Conservation (phyloP, 352 stramenopile species). For the Globisporangium heterothallicum region DNA sequence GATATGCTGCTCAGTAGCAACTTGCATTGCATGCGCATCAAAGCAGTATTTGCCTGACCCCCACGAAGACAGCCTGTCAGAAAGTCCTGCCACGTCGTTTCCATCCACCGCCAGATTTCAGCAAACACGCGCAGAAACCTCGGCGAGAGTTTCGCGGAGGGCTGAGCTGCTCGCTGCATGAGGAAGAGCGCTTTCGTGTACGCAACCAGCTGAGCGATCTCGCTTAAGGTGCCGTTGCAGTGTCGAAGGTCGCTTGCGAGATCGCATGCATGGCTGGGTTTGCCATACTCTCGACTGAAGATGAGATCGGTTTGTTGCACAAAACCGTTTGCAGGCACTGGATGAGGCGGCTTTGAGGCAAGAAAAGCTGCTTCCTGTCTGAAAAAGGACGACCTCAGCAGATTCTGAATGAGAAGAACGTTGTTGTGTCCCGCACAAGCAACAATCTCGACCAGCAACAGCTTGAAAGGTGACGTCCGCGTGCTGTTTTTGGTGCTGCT, state of each 20-base stretch:
- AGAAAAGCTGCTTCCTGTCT: constrained; percentile 2
- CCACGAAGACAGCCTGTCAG: too few species aligned
- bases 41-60: background rate
- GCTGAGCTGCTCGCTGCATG: constrained; percentile 10
- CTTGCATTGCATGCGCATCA: constrained; percentile 11
- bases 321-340: background rate
- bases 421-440: constrained; percentile 12
- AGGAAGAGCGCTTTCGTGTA: constrained; percentile 23
- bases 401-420: constrained; percentile 16
- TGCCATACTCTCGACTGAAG: constrained; percentile 20
- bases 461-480: constrained; percentile 24
- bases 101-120: constrained; percentile 27
- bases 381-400: constrained; percentile 26
- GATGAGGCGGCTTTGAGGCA: constrained; percentile 2
- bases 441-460: constrained; percentile 27
- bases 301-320: constrained; percentile 24
- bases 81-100: constrained; percentile 13
- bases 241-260: constrained; percentile 29
- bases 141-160: background rate
- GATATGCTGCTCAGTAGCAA: constrained; percentile 7
- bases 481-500: constrained; percentile 6
- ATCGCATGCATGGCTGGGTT: constrained; percentile 25
- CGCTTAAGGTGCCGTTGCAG: constrained; percentile 29
- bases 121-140: constrained; percentile 15
- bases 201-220: constrained; percentile 25